Conservation (phyloP, 257 asterid species). For the Solanum tarijense region DNA sequence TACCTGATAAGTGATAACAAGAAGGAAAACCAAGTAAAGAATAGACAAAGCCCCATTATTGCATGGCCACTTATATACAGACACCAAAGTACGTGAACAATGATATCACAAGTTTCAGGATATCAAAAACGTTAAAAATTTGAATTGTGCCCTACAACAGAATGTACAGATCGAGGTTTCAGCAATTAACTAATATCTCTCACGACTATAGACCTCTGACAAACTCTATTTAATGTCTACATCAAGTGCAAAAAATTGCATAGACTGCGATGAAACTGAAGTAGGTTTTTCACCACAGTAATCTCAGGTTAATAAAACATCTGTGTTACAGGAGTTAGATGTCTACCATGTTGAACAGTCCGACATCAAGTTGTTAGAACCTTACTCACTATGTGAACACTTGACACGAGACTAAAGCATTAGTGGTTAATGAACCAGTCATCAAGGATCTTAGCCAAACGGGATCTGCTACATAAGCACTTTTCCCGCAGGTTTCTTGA, state of each 20-base stretch:
- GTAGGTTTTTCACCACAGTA: background rate
- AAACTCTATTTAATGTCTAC: background rate
- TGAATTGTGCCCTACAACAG: background rate
- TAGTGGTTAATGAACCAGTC: background rate
- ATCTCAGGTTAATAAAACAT: background rate
- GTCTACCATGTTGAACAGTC: background rate
- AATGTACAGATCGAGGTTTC: background rate
- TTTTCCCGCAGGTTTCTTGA: background rate
- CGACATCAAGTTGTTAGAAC: background rate
- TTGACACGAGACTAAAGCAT: background rate
- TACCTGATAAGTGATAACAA: slow-evolving; percentile 38
- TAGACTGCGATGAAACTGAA: background rate
- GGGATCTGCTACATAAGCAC: background rate
- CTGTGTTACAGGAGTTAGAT: background rate
- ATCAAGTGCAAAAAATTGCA: background rate
- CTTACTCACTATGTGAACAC: background rate
- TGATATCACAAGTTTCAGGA: background rate
- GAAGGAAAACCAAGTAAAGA: background rate
- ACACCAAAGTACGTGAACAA: background rate
- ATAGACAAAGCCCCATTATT: background rate
- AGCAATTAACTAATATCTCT: background rate
- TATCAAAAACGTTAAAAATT: background rate
- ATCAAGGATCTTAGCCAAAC: background rate
- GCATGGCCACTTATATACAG: background rate
- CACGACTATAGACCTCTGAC: background rate